These are phyloP conservation scores for Williopsis jadinii DNA, from an alignment of 1,139 yeast species.

Conservation along the genomic window DNA sequence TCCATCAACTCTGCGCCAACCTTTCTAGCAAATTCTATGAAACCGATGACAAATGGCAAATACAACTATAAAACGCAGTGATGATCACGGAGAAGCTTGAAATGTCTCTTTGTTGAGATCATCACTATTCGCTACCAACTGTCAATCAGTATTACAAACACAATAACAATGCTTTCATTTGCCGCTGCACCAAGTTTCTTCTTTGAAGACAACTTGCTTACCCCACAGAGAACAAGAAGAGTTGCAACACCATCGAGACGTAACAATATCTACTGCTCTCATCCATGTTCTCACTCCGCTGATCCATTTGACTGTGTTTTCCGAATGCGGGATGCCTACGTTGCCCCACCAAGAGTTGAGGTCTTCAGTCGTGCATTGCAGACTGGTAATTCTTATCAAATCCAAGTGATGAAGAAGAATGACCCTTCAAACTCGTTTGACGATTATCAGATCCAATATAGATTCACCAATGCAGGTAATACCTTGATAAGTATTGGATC, in stretches of 20 bases:
- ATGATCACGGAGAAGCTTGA: too few relatives aligned
- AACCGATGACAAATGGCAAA: too few relatives aligned
- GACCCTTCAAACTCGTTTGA: slow-evolving; percentile 1
- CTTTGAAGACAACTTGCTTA: background rate
- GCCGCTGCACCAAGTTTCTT: slow-evolving; percentile 1
- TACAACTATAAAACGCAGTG: too few relatives aligned
- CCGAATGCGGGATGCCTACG: background rate
- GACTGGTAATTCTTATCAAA: slow-evolving; percentile 4
- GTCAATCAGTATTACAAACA: background rate
- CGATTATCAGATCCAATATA: slow-evolving; percentile 1
- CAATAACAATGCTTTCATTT: slow-evolving; percentile 2
- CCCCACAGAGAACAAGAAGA: slow-evolving; percentile 1
- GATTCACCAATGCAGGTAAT: background rate
- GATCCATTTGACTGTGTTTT: slow-evolving; percentile 1
- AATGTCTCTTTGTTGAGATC: too few relatives aligned
- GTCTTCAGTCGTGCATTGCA: slow-evolving; percentile 5
- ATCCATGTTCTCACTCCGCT: background rate
- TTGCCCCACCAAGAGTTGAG: slow-evolving; percentile 3
- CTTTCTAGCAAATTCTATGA: too few relatives aligned
- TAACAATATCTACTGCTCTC: background rate
- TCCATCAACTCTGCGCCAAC: too few relatives aligned
- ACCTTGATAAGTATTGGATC: slow-evolving; percentile 2
- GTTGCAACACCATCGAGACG: slow-evolving; percentile 1
- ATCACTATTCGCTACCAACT: too few relatives aligned
- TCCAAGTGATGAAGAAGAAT: slow-evolving; percentile 9